Evolutionary conservation across 768 basidiomycete genomes (phyloP), one percentile per base, ranked within the genome.

Genomic region (Boletus coccyginus): DNA sequence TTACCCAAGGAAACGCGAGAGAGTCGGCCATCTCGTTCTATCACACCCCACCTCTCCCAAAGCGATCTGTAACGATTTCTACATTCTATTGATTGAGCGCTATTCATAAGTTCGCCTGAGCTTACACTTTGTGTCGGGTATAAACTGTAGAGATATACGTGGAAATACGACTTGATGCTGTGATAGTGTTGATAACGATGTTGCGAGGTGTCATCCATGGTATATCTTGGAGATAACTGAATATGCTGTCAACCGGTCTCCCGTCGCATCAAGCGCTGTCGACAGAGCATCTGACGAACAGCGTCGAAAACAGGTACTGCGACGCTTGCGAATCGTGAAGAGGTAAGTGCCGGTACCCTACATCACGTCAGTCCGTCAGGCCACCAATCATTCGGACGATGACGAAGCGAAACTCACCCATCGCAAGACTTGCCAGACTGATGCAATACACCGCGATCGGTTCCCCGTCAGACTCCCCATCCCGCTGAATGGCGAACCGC

Each of bases 231-330:
- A 29, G 9, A 31, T 11, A 3, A 16, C 27, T 19, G 12, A 27
- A 14, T 19, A 9, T 35, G 11, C 5, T 24, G 16, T 11, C n/a
- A n/a, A n/a, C n/a, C n/a, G n/a, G 21, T 16, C 24, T 24, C 32
- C 39, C 14, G 49, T 33, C 19, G 3, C 2, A 27, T 31, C 17
- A 72, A 0, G 56, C 69, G 31, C 77, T 73, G 4, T 71, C 66
- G 38, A 92, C 70, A 17, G 78, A 73, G 45, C 87, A 81, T 53
- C 81, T 74, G 21, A 96, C 86, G 65, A 98, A 97, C 17, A 98
- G 77, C n/a, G 94, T 94, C 24, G 94, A 92, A 72, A 95, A 98
- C 48, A 98, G 76, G 66, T 88, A 91, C 66, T 94, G 93, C 39
- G 89, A 88, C 43, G 92, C 83, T 67, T 94, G 88, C 3, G 82